Evolutionary conservation across 495 filamentous ascomycete species (phyloP).

Genomic region (Talaromyces proteolyticus): DNA sequence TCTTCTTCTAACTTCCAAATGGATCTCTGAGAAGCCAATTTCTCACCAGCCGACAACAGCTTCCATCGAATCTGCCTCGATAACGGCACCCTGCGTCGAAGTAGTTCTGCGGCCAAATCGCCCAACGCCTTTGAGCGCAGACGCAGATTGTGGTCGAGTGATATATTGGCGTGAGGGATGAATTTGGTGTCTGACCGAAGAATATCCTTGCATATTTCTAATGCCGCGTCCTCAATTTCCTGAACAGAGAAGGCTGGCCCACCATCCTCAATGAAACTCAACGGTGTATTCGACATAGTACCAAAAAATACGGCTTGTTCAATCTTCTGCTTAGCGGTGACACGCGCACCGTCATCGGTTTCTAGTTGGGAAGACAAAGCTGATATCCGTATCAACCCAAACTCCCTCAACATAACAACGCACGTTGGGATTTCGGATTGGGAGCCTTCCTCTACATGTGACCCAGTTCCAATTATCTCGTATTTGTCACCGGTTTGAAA

Average conservation of each 20-base stretch:
- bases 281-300: slow-evolving; percentile 66
- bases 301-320: slow-evolving; percentile 95
- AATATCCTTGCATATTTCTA: slow-evolving; percentile 75
- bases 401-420: slow-evolving; percentile 70
- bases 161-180: slow-evolving; percentile 63
- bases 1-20: slow-evolving; percentile 75
- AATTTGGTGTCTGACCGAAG: slow-evolving; percentile 67
- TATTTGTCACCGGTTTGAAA: slow-evolving; percentile 59
- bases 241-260: slow-evolving; percentile 55
- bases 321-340: slow-evolving; percentile 80
- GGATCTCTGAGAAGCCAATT: slow-evolving; percentile 72
- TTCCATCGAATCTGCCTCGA: slow-evolving; percentile 58
- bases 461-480: slow-evolving; percentile 37
- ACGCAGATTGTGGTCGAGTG: slow-evolving; percentile 74
- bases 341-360: slow-evolving; percentile 18
- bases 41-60: slow-evolving; percentile 85
- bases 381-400: slow-evolving; percentile 70
- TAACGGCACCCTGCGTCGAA: slow-evolving; percentile 46
- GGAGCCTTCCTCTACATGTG: slow-evolving; percentile 29
- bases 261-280: slow-evolving; percentile 65
- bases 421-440: slow-evolving; percentile 51
- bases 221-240: slow-evolving; percentile 73
- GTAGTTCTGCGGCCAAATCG: slow-evolving; percentile 64
- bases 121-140: slow-evolving; percentile 62
- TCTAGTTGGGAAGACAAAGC: slow-evolving; percentile 24